These are phyloP conservation scores for Aspergillus pseudotamarii DNA, from an alignment of 2,329 filamentous ascomycete species.

Conservation along the genomic window DNA sequence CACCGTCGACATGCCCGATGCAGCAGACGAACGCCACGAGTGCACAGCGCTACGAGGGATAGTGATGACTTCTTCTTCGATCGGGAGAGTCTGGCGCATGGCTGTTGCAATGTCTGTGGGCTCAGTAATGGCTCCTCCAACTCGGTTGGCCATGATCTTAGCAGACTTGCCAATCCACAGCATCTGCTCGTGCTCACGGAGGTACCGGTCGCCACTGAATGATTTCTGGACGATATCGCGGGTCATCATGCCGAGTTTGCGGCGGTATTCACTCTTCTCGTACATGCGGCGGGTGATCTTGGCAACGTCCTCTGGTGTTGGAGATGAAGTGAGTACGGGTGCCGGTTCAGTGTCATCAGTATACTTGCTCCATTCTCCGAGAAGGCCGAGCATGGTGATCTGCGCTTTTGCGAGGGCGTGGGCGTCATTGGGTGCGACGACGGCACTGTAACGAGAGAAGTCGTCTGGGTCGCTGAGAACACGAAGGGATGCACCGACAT, in stretches of 20 bases:
- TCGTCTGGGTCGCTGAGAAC: constrained; percentile 48
- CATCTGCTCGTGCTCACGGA: constrained; percentile 65
- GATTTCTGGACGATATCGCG: constrained; percentile 61
- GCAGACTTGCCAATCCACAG: constrained; percentile 52
- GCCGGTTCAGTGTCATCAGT: constrained; percentile 53
- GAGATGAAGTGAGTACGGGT: constrained; percentile 52
- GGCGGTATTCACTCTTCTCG: constrained; percentile 59
- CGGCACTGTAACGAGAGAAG: constrained; percentile 59
- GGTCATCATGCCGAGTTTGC: constrained; percentile 61
- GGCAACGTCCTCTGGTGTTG: constrained; percentile 54
- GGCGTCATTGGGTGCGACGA: constrained; percentile 67
- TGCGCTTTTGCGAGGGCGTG: constrained; percentile 63
- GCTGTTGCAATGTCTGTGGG: constrained; percentile 30
- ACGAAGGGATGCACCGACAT: constrained; percentile 45
- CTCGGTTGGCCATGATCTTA: constrained; percentile 36
- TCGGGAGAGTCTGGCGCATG: constrained; percentile 25
- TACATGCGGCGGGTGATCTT: constrained; percentile 62
- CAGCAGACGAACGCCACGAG: constrained; percentile 40
- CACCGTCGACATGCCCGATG: constrained; percentile 34
- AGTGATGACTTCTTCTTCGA: constrained; percentile 41
- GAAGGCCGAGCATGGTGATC: constrained; percentile 63
- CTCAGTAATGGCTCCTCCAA: constrained; percentile 26
- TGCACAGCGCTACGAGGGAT: constrained; percentile 37
- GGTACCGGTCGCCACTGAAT: constrained; percentile 62
- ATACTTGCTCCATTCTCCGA: constrained; percentile 64